A percentile compares a stretch with the other conserved stretches of the same genome.
Evolutionary conservation across 768 basidiomycete species (phyloP).

Genomic region (Suillus fuscotomentosus): DNA sequence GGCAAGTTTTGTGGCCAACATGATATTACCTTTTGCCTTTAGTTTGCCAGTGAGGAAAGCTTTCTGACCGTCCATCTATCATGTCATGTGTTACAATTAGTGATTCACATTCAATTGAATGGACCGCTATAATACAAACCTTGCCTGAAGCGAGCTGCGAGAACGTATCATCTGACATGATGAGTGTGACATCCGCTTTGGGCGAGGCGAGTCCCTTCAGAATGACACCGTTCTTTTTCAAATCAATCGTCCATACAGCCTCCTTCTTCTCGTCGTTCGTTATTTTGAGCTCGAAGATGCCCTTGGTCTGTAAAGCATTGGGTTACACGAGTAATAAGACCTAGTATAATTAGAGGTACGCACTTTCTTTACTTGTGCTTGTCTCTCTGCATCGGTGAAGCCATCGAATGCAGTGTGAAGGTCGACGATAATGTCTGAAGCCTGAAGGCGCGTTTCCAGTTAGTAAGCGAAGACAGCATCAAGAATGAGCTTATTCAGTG

Average conservation of each 20-base stretch:
- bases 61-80: constrained; percentile 84
- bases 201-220: constrained; percentile 61
- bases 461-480: not conserved
- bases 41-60: constrained; percentile 96
- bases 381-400: constrained; percentile 61
- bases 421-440: constrained; percentile 61
- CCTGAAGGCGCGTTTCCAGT: constrained; percentile 34
- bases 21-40: constrained; percentile 90
- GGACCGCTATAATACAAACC: constrained; percentile 35
- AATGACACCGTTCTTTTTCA: constrained; percentile 80
- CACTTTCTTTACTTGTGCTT: constrained; percentile 75
- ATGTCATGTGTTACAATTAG: not conserved
- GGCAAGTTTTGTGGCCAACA: constrained; percentile 92
- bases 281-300: constrained; percentile 83
- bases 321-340: not conserved
- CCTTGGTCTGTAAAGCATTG: constrained; percentile 61
- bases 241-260: constrained; percentile 87
- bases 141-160: constrained; percentile 70
- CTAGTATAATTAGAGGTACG: constrained; percentile 2
- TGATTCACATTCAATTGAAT: not conserved
- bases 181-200: constrained; percentile 82
- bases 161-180: constrained; percentile 76
- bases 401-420: constrained; percentile 52
- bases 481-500: constrained; percentile 1
- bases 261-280: constrained; percentile 71